These are phyloP conservation scores for Leersia perrieri DNA, from an alignment of 176 grass and related monocot genomes.

Conservation along the genomic window DNA sequence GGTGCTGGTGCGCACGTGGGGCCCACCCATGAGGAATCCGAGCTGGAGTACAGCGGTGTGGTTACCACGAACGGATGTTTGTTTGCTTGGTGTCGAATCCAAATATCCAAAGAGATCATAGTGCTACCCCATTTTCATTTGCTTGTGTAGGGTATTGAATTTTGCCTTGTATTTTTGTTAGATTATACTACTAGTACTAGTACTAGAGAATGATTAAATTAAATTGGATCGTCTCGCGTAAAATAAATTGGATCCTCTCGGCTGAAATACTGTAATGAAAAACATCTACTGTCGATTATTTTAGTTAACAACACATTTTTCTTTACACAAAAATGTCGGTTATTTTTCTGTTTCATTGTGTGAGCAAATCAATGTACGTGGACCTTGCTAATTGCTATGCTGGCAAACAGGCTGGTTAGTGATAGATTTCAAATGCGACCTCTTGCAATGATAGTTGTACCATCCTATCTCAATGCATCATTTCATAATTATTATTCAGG, in stretches of 20 bases:
- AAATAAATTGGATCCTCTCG: too few species aligned
- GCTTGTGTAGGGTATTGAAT: too few species aligned
- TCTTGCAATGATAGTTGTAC: neutral
- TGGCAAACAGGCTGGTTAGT: neutral
- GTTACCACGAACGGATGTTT: neutral
- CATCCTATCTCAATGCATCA: neutral
- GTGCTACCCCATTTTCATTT: neutral
- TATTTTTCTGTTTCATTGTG: too few species aligned
- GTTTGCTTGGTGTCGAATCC: neutral
- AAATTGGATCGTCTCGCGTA: too few species aligned
- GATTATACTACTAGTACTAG: too few species aligned
- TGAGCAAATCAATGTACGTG: neutral
- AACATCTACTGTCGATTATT: too few species aligned
- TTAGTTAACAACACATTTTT: too few species aligned
- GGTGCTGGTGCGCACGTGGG: conserved; percentile 4
- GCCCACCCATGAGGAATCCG: neutral
- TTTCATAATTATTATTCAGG: too few species aligned
- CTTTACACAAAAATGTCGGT: too few species aligned
- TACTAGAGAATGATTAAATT: too few species aligned
- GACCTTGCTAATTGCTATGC: neutral
- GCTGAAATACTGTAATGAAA: too few species aligned
- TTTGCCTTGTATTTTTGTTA: too few species aligned
- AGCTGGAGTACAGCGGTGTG: conserved; percentile 28
- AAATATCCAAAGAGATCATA: neutral
- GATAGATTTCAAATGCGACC: neutral